These are phyloP conservation scores for Naematelia encephala DNA, from an alignment of 768 basidiomycete species.

Conservation along the genomic window DNA sequence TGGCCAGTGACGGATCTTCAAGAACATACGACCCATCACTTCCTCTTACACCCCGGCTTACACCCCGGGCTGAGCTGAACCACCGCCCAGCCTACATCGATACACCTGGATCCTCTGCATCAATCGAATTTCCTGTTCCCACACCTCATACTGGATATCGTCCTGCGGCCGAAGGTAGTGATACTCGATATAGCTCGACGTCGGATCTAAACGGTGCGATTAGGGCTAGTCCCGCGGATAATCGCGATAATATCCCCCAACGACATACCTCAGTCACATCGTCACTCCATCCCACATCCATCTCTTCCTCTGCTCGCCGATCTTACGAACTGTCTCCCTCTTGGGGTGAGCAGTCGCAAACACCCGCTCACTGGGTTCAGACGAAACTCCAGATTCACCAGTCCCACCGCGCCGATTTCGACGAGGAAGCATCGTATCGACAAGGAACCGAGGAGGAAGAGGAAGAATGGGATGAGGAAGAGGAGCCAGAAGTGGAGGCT, in stretches of 20 bases:
- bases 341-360: slow-evolving; percentile 34
- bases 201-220: slow-evolving; percentile 5
- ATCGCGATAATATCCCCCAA: slow-evolving; percentile 7
- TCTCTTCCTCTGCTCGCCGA: slow-evolving; percentile 8
- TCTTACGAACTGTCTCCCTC: slow-evolving; percentile 32
- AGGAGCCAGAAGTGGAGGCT: slow-evolving; percentile 61
- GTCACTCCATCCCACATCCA: slow-evolving; percentile 20
- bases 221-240: not conserved
- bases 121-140: slow-evolving; percentile 13
- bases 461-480: slow-evolving; percentile 37
- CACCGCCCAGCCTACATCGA: not conserved
- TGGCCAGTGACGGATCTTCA: slow-evolving; percentile 13
- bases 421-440: slow-evolving; percentile 23
- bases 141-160: not conserved
- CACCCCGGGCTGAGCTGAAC: slow-evolving; percentile 6
- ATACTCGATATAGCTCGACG: slow-evolving; percentile 8
- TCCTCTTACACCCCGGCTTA: not conserved
- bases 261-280: slow-evolving; percentile 18
- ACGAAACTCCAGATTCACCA: slow-evolving; percentile 48
- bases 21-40: not conserved
- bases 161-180: slow-evolving; percentile 3
- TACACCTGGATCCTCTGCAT: not conserved
- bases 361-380: slow-evolving; percentile 44
- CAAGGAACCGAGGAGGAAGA: slow-evolving; percentile 26
- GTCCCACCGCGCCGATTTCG: slow-evolving; percentile 19